Percentiles rank a stretch among this genome's conserved stretches.
Evolutionary conservation across 2,329 filamentous ascomycete genomes (phyloP).

Genomic region (Phoma sp.): DNA sequence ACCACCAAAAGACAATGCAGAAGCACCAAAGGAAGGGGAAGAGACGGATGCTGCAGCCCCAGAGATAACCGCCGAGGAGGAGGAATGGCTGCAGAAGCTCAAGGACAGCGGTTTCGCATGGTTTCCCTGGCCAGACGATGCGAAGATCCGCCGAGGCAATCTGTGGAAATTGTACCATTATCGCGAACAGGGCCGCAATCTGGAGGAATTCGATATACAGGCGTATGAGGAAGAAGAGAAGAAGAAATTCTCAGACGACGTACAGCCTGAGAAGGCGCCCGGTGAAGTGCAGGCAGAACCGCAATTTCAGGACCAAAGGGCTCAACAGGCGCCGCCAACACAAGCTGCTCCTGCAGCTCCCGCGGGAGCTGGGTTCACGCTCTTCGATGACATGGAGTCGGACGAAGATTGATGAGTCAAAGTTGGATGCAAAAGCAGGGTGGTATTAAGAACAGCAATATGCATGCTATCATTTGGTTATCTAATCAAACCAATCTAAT

Average conservation of each 20-base stretch:
- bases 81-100: constrained; percentile 45
- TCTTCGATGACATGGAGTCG: constrained; percentile 22
- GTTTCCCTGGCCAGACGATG: constrained; percentile 78
- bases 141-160: constrained; percentile 72
- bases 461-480: neutral
- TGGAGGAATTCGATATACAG: constrained; percentile 32
- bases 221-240: constrained; percentile 31
- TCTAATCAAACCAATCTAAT: neutral
- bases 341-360: constrained; percentile 7
- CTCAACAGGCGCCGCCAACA: neutral
- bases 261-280: neutral
- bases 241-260: constrained; percentile 11
- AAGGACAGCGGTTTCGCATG: constrained; percentile 56
- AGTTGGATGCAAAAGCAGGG: neutral
- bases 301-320: constrained; percentile 8
- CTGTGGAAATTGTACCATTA: constrained; percentile 53
- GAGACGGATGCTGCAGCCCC: constrained; percentile 17
- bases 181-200: constrained; percentile 29
- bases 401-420: constrained; percentile 12
- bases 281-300: constrained; percentile 1
- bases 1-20: constrained; percentile 30
- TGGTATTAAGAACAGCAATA: neutral
- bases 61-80: constrained; percentile 40
- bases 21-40: constrained; percentile 24
- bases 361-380: constrained; percentile 9